phyloP scores from a whole-genome alignment of 495 filamentous ascomycete species.

The Penicillium longicatenatum region DNA sequence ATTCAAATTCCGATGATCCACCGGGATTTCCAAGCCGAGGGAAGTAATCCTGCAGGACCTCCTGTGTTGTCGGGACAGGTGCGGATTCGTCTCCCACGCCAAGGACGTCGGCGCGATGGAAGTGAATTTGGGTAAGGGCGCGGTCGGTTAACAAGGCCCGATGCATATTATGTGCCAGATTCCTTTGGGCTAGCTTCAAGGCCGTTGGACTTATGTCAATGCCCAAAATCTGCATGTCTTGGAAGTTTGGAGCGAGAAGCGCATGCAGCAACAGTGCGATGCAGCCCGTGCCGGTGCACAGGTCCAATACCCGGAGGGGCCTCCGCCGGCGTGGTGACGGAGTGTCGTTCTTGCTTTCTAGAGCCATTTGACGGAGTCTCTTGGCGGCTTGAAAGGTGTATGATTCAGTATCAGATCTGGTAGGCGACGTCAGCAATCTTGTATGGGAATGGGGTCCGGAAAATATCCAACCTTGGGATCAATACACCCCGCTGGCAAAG shows the following conservation, averaged over 20 bases:
- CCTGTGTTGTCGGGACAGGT: constrained; percentile 16
- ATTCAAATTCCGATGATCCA: constrained; percentile 16
- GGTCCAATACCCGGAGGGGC: constrained; percentile 67
- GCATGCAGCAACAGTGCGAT: constrained; percentile 74
- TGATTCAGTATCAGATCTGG: constrained; percentile 71
- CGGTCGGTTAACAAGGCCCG: constrained; percentile 25
- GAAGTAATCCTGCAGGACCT: constrained; percentile 6
- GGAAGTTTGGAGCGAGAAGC: constrained; percentile 44
- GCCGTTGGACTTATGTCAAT: constrained; percentile 51
- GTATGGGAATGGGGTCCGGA: background rate
- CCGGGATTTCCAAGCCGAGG: background rate
- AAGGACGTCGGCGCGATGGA: constrained; percentile 60
- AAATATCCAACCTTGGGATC: constrained; percentile 69
- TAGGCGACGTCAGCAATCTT: constrained; percentile 5
- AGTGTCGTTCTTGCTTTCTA: background rate
- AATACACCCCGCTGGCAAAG: constrained; percentile 72
- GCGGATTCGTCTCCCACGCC: constrained; percentile 11
- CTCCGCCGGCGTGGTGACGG: background rate
- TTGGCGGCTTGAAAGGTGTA: constrained; percentile 60
- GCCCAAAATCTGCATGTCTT: constrained; percentile 39
- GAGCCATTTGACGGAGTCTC: constrained; percentile 33
- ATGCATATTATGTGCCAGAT: constrained; percentile 56
- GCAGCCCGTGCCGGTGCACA: constrained; percentile 91
- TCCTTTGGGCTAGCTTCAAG: constrained; percentile 60
- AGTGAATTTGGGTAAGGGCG: constrained; percentile 45